These are phyloP conservation scores for Debaryomyces tyrocola DNA, from an alignment of 805 yeast species.

Conservation along the genomic window DNA sequence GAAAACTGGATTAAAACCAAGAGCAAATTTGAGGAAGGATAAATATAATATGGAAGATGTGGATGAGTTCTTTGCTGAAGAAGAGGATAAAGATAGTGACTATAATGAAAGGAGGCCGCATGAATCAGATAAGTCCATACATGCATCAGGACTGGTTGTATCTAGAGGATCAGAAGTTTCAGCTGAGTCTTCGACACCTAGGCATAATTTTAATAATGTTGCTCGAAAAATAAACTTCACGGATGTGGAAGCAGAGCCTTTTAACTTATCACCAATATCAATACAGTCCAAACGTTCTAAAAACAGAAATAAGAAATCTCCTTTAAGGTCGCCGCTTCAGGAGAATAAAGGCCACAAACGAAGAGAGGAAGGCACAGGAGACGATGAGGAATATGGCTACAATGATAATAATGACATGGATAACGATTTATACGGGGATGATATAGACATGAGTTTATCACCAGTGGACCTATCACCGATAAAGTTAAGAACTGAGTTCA, in stretches of 20 bases:
- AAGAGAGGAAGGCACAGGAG: slow-evolving; percentile 12
- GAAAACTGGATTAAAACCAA: slow-evolving; percentile 61
- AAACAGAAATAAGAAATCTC: slow-evolving; percentile 26
- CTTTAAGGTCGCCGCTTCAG: slow-evolving; percentile 30
- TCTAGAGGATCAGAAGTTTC: not conserved
- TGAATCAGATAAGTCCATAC: slow-evolving; percentile 6
- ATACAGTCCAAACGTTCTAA: slow-evolving; percentile 15
- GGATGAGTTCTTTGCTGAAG: slow-evolving; percentile 57
- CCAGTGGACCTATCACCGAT: slow-evolving; percentile 13
- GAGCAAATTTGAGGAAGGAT: slow-evolving; percentile 49
- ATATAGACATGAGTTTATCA: slow-evolving; percentile 12
- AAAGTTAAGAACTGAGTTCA: not conserved
- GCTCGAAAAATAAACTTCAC: slow-evolving; percentile 38
- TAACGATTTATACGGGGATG: slow-evolving; percentile 4
- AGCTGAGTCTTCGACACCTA: not conserved
- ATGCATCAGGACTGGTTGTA: not conserved
- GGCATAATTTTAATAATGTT: slow-evolving; percentile 18
- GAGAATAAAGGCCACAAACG: slow-evolving; percentile 11
- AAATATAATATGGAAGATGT: slow-evolving; percentile 66
- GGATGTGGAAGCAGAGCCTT: slow-evolving; percentile 31
- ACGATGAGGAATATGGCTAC: slow-evolving; percentile 19
- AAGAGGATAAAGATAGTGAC: slow-evolving; percentile 2
- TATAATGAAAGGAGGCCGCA: slow-evolving; percentile 4
- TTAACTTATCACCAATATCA: slow-evolving; percentile 30
- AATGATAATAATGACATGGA: slow-evolving; percentile 3